Conservation (phyloP, 805 yeast species). For the Saturnispora bothae region DNA sequence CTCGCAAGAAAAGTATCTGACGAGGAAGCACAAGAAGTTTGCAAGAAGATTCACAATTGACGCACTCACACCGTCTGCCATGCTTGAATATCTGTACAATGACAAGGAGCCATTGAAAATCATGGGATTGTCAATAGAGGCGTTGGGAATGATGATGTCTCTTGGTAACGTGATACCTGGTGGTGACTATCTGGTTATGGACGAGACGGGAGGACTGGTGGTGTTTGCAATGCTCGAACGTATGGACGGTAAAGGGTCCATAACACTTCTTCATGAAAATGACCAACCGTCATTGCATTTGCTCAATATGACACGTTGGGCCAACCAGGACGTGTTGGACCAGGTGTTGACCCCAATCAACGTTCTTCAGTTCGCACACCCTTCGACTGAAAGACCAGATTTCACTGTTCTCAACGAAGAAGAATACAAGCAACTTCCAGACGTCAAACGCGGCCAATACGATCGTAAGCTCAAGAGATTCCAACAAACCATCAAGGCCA, state of each 20-base stretch:
- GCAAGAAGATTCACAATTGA: constrained; percentile 77
- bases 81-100: constrained; percentile 55
- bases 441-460: constrained; percentile 55
- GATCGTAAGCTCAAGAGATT: constrained; percentile 53
- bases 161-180: constrained; percentile 81
- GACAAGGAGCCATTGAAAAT: constrained; percentile 69
- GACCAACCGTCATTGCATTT: constrained; percentile 82
- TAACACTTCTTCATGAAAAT: constrained; percentile 77
- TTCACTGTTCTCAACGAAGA: constrained; percentile 38
- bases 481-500: constrained; percentile 35
- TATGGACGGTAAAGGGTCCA: constrained; percentile 66
- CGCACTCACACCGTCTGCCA: constrained; percentile 56
- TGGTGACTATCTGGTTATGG: constrained; percentile 78
- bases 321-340: constrained; percentile 30
- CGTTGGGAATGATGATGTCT: constrained; percentile 66
- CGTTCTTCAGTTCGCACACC: constrained; percentile 73
- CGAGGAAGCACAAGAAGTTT: constrained; percentile 87
- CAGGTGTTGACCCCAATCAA: constrained; percentile 42
- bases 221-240: constrained; percentile 81
- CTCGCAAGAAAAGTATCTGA: constrained; percentile 86
- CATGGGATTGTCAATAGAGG: constrained; percentile 76
- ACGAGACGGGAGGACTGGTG: constrained; percentile 91
- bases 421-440: constrained; percentile 44
- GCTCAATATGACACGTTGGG: constrained; percentile 53
- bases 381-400: constrained; percentile 45